phyloP scores from a whole-genome alignment of 768 basidiomycete species.

The Lyophyllum semitale region DNA sequence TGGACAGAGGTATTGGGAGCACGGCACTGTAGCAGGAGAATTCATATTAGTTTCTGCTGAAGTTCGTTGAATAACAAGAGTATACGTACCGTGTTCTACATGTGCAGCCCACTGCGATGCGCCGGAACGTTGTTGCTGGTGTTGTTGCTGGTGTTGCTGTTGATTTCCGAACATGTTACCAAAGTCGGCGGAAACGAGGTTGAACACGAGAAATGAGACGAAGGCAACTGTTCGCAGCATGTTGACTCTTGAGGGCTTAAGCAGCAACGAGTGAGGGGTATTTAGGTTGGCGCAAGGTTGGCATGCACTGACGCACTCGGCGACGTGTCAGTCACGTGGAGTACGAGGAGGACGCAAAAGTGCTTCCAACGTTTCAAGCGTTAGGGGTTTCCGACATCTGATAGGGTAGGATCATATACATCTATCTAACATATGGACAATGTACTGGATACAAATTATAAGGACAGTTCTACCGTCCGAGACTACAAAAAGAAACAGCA shows the following conservation, averaged over 20 bases:
- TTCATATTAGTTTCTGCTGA: not conserved
- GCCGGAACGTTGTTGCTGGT: conserved; percentile 52
- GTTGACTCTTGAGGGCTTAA: too few relatives aligned
- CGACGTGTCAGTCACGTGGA: conserved; percentile 21
- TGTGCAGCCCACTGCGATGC: conserved; percentile 68
- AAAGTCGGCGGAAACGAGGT: conserved; percentile 63
- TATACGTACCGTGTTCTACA: conserved; percentile 58
- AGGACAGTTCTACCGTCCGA: conserved; percentile 1
- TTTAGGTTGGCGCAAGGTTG: too few relatives aligned
- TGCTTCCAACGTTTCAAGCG: too few relatives aligned
- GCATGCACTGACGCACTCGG: too few relatives aligned
- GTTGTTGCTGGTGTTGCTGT: conserved; percentile 63
- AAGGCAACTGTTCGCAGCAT: conserved; percentile 20
- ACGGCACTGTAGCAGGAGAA: conserved; percentile 54
- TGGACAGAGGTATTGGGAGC: conserved; percentile 77
- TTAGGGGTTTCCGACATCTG: too few relatives aligned
- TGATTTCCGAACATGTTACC: conserved; percentile 74
- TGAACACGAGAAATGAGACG: conserved; percentile 35
- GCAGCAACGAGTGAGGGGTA: not conserved
- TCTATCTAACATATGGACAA: conserved; percentile 8
- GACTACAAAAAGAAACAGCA: not conserved
- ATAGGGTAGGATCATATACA: conserved; percentile 4
- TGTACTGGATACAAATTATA: conserved; percentile 4
- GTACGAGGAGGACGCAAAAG: too few relatives aligned
- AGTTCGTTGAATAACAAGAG: not conserved